These are phyloP conservation scores for Ophiostoma perfectum DNA, from an alignment of 2,329 filamentous ascomycete genomes.

Conservation along the genomic window DNA sequence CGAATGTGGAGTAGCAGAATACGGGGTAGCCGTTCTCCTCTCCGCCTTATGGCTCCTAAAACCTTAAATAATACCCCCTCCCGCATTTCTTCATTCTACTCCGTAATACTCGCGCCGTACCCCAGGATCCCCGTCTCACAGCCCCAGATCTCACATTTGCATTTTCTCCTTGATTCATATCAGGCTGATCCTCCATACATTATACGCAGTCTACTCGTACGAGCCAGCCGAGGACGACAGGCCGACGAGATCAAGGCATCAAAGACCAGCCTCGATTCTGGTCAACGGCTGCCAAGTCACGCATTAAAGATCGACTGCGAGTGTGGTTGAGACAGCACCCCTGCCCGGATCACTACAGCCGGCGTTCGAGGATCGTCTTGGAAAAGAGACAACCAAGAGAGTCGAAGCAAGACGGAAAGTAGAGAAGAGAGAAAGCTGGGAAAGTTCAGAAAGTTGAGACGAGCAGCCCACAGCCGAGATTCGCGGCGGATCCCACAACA, in stretches of 20 bases:
- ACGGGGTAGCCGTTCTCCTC: constrained; percentile 1
- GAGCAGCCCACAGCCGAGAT: background rate
- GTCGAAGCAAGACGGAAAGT: too few relatives aligned
- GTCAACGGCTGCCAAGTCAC: background rate
- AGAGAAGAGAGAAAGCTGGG: background rate
- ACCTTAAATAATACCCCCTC: background rate
- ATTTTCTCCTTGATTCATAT: background rate
- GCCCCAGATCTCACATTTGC: background rate
- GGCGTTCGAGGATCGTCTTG: background rate
- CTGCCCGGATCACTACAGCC: background rate
- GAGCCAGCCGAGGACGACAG: background rate
- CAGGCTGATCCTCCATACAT: too few relatives aligned
- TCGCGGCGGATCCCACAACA: background rate
- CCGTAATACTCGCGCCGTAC: background rate
- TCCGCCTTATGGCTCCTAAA: background rate
- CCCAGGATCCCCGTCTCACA: constrained; percentile 3
- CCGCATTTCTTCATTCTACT: constrained; percentile 1
- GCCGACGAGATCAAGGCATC: background rate
- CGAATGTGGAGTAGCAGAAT: background rate
- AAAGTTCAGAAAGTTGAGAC: background rate
- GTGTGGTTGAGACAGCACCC: constrained; percentile 3
- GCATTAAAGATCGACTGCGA: background rate
- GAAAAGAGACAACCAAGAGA: constrained; percentile 3
- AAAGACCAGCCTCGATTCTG: background rate
- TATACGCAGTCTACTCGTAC: too few relatives aligned